Evolutionary conservation across 306 rosid species (phyloP).

Genomic region (Clitoria ternatea): DNA sequence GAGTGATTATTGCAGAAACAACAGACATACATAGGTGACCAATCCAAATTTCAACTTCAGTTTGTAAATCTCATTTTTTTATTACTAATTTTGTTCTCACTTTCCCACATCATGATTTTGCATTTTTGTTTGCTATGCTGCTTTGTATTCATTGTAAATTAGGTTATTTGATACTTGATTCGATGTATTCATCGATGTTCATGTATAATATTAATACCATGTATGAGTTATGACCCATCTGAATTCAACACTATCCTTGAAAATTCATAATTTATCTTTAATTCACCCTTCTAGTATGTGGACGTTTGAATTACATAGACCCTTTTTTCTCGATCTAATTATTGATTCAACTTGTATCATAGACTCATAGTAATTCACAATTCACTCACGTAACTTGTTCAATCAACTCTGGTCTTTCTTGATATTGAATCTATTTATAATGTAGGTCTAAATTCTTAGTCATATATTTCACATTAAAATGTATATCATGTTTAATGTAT

Average conservation of each 20-base stretch:
- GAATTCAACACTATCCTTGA: not conserved
- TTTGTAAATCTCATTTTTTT: constrained; percentile 33
- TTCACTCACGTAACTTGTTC: no score
- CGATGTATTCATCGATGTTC: constrained; percentile 23
- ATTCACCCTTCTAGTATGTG: not conserved
- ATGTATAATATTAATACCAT: no score
- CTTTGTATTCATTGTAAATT: constrained; percentile 31
- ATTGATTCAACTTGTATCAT: no score
- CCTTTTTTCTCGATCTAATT: no score
- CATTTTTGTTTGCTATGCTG: constrained; percentile 25
- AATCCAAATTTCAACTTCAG: no score
- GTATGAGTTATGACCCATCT: not conserved
- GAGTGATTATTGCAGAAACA: constrained; percentile 4
- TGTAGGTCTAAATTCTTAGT: no score
- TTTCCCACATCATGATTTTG: constrained; percentile 33
- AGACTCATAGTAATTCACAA: no score
- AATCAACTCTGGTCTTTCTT: no score
- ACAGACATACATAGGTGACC: not conserved
- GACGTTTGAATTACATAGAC: no score
- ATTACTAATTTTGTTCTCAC: not conserved
- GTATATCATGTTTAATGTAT: no score
- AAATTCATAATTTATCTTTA: not conserved
- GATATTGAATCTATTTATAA: no score
- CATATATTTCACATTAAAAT: no score
- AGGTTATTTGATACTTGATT: constrained; percentile 16